Evolutionary conservation across 164 flowering plant species (phyloP).

Genomic region (Magnolia changhungtana): DNA sequence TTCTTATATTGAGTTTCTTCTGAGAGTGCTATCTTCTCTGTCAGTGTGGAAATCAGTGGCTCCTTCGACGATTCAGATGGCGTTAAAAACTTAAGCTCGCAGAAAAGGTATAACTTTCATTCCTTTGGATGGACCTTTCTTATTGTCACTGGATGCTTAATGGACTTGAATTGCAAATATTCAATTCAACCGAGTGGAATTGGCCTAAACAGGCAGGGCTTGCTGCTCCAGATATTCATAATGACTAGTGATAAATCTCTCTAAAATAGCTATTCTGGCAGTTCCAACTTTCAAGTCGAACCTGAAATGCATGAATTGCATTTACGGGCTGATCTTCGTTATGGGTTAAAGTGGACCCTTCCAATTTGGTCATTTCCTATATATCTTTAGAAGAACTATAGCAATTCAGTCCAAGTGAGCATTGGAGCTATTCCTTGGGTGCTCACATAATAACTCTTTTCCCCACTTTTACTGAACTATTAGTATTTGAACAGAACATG

Average conservation of each 20-base stretch:
- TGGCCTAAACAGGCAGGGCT: background rate
- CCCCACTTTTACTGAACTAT: no score
- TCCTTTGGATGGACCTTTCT: background rate
- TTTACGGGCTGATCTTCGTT: background rate
- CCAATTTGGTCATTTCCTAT: background rate
- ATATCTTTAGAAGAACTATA: no score
- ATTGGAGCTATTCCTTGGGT: no score
- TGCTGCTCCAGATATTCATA: background rate
- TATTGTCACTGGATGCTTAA: background rate
- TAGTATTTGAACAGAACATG: no score
- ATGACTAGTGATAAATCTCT: background rate
- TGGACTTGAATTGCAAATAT: background rate
- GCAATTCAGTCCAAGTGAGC: no score
- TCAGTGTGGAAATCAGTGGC: constrained; percentile 48
- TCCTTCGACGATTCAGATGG: constrained; percentile 39
- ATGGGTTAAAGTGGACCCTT: background rate
- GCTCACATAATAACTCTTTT: no score
- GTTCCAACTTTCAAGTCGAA: background rate
- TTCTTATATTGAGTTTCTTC: background rate
- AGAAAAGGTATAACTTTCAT: constrained; percentile 43
- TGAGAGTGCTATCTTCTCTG: background rate
- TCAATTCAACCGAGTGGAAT: background rate
- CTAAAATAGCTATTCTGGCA: background rate
- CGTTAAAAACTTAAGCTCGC: constrained; percentile 41
- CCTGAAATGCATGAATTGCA: background rate